Evolutionary conservation across 129 eudicot genomes (phyloP), one percentile per base, ranked within the genome.

Genomic region (Saposhnikovia divaricata): DNA sequence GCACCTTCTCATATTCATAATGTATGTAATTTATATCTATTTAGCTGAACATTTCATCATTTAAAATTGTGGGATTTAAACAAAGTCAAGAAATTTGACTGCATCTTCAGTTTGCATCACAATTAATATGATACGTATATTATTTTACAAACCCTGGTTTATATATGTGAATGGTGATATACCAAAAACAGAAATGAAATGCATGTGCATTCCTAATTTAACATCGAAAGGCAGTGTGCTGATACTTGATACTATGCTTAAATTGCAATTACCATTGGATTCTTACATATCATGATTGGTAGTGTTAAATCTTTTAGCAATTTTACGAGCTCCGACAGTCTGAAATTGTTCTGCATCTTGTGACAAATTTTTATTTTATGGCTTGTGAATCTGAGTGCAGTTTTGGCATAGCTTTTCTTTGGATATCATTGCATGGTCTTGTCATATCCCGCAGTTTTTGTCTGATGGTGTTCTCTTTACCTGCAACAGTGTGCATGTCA

Each of bases 401-500:
- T 39, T 40, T 19, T 25, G 9, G 44, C 15, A 0, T 40, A 39
- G 57, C 0, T 46, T 31, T 38, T 46, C 23, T 27, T 13, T 38
- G 80, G 80, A 38, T 31, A 59, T 78, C 15, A 57, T 10, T 45
- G 28, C 79, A 40, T 51, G 43, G 16, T n/a, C 31, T 39, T 40
- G 34, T 73, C 40, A 39, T 73, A n/a, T 61, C 1, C 14, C 4
- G 16, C 69, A 4, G 3, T 65, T 57, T 72, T 76, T 39, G 50
- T 78, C 73, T 85, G 65, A 77, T 77, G 55, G 63, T 38, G 47
- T 77, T 40, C 75, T 55, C 55, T 78, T 76, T 66, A 45, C 46
- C 53, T 79, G 73, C 74, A 70, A 76, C 92, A 95, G 99, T 86
- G 90, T 90, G 80, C 97, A 86, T 83, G 95, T 90, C 70, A 92